A percentile compares a stretch with the other conserved stretches of the same genome.
Conservation (phyloP, 768 basidiomycete genomes). For the Stropharia rugosoannulata region DNA sequence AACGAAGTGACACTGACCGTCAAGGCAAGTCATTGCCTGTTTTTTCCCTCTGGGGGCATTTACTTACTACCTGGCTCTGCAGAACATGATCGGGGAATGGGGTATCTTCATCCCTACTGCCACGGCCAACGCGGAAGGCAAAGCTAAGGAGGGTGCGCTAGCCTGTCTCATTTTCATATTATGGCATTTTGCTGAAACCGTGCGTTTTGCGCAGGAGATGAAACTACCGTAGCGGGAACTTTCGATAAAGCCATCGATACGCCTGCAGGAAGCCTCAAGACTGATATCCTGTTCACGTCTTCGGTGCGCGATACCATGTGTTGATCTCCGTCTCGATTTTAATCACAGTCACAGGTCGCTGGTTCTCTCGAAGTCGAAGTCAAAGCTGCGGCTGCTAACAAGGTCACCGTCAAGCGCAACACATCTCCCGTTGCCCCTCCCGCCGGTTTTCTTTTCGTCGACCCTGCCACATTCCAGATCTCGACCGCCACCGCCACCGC, state of each 20-base stretch:
- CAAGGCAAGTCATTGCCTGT: neutral
- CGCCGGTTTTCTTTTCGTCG: slow-evolving; percentile 13
- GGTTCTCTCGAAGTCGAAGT: slow-evolving; percentile 10
- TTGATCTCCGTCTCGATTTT: neutral
- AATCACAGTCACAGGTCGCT: slow-evolving; percentile 2
- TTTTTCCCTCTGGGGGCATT: neutral
- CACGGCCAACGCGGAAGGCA: neutral
- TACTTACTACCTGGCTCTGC: neutral
- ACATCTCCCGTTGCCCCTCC: slow-evolving; percentile 9
- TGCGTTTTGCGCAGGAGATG: neutral
- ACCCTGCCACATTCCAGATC: slow-evolving; percentile 9
- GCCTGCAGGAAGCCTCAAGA: slow-evolving; percentile 11
- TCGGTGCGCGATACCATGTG: neutral
- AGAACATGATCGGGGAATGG: slow-evolving; percentile 12
- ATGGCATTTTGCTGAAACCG: neutral
- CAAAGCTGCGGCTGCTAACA: slow-evolving; percentile 2
- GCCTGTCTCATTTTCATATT: too few species aligned
- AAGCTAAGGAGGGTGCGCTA: neutral
- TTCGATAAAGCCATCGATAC: slow-evolving; percentile 9
- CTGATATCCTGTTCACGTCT: slow-evolving; percentile 8
- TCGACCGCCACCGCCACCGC: slow-evolving; percentile 4
- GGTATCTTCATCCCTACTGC: slow-evolving; percentile 9
- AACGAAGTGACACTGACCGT: slow-evolving; percentile 10
- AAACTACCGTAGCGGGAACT: slow-evolving; percentile 2
- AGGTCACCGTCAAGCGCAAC: slow-evolving; percentile 6